These are phyloP conservation scores for Gonapodya prolifera DNA, from an alignment of 192 early-diverging fungal genomes.

Conservation along the genomic window DNA sequence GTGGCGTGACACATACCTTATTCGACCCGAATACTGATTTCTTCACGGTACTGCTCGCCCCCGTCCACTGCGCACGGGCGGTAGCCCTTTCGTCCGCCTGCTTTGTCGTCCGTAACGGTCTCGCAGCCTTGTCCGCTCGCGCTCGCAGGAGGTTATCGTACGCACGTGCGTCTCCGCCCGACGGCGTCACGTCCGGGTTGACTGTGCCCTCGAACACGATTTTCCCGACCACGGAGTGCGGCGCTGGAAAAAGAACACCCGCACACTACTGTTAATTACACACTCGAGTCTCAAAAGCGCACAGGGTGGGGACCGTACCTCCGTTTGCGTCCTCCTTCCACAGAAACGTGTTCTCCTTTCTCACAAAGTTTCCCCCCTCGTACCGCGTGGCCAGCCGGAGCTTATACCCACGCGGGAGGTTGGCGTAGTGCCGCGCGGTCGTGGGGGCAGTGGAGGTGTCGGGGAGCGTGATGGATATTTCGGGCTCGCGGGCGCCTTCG, in stretches of 20 bases:
- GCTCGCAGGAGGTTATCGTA: neutral
- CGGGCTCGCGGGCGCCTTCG: neutral
- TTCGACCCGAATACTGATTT: neutral
- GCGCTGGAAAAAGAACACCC: neutral
- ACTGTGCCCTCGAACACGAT: neutral
- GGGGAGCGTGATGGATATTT: neutral
- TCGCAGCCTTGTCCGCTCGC: neutral
- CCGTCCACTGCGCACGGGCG: neutral
- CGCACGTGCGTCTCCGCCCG: neutral
- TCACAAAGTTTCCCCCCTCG: neutral
- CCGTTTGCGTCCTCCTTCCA: neutral
- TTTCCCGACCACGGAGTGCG: neutral
- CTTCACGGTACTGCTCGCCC: neutral
- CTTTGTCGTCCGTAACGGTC: neutral
- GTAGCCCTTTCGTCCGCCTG: neutral
- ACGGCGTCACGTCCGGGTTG: neutral
- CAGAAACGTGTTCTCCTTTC: neutral
- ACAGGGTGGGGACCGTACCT: neutral
- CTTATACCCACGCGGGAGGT: neutral
- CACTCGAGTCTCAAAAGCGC: too few species aligned
- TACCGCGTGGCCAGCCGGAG: neutral
- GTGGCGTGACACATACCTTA: neutral
- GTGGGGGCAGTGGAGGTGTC: neutral
- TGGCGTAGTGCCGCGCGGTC: neutral
- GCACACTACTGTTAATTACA: neutral